These are phyloP conservation scores for Sclerotinia sclerotiorum DNA, from an alignment of 2,329 filamentous ascomycete species.

Conservation along the genomic window DNA sequence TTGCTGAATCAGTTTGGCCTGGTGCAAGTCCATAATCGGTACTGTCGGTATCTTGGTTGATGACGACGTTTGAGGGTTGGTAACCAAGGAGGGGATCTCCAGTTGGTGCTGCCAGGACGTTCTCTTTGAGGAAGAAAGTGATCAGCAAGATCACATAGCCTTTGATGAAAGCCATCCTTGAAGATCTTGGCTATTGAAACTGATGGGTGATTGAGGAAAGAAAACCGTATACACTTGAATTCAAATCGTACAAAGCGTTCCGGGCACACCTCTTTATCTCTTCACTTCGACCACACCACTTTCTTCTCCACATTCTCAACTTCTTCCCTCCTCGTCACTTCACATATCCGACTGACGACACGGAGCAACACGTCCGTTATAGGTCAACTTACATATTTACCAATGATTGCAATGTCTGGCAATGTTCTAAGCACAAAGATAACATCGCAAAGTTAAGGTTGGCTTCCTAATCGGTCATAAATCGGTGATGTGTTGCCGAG, in stretches of 20 bases:
- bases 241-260: background rate
- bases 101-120: slow-evolving; percentile 31
- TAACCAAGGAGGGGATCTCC: slow-evolving; percentile 44
- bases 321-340: background rate
- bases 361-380: background rate
- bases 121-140: slow-evolving; percentile 17
- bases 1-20: slow-evolving; percentile 51
- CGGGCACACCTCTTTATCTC: background rate
- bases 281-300: background rate
- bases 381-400: background rate
- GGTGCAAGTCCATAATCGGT: slow-evolving; percentile 47
- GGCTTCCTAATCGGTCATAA: background rate
- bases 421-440: background rate
- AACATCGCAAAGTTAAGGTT: background rate
- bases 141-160: slow-evolving; percentile 19
- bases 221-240: background rate
- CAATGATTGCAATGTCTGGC: slow-evolving; percentile 1
- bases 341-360: background rate
- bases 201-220: background rate
- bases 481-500: slow-evolving; percentile 14
- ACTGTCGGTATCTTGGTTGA: slow-evolving; percentile 40
- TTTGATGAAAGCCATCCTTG: background rate
- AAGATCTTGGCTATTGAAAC: background rate
- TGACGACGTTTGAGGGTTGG: slow-evolving; percentile 42
- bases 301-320: background rate